Conservation (phyloP, 1,139 yeast species). For the Taphrina wiesneri region DNA sequence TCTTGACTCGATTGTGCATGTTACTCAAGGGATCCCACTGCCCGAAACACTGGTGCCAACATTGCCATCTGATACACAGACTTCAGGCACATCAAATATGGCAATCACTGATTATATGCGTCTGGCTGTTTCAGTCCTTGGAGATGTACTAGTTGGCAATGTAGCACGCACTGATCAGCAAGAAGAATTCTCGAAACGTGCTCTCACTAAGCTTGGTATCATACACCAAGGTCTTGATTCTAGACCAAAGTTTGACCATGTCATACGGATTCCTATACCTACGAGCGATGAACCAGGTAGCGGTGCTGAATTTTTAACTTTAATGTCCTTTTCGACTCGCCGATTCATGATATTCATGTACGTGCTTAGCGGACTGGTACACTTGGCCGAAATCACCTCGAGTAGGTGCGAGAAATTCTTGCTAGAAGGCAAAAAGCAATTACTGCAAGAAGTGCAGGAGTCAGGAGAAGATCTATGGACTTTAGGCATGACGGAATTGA, state of each 20-base stretch:
- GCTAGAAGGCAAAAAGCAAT: constrained; percentile 9
- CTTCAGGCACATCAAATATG: not conserved
- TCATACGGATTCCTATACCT: not conserved
- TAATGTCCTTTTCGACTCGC: not conserved
- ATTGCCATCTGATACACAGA: not conserved
- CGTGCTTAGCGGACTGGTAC: constrained; percentile 1
- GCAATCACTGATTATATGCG: not conserved
- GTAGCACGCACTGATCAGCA: not conserved
- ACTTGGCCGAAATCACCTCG: constrained; percentile 12
- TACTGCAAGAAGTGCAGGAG: not conserved
- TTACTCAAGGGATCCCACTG: not conserved
- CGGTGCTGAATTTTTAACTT: not conserved
- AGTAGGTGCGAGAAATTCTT: constrained; percentile 7
- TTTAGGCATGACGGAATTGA: not conserved
- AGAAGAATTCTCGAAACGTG: not conserved
- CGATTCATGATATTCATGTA: constrained; percentile 18
- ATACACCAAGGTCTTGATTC: constrained; percentile 10
- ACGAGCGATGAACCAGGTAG: not conserved
- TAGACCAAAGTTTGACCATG: not conserved
- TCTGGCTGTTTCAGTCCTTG: not conserved
- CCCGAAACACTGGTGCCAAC: not conserved
- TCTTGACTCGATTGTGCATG: not conserved
- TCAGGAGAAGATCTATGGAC: not conserved
- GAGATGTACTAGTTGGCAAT: constrained; percentile 12
- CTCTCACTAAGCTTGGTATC: not conserved